Base-by-base conservation (phyloP, 129 eudicot genomes). In the Ambrosia artemisiifolia region DNA sequence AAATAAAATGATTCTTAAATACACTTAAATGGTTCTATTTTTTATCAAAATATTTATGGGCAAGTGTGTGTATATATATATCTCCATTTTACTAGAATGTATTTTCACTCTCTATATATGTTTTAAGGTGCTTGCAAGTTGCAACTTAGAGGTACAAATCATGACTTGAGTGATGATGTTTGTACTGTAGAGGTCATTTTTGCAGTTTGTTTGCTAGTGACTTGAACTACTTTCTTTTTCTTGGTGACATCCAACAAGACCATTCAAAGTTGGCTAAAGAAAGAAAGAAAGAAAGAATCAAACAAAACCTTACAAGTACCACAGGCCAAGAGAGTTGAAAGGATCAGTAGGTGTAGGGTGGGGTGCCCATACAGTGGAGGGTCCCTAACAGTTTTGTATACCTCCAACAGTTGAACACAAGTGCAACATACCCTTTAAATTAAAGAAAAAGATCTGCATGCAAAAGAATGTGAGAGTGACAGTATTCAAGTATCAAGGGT, bases 401-500 rank as follows among this genome's bases (percentile, higher is more conserved):
- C 65, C 46, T 69, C 18, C 70, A 62, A 63, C 68, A 28, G 19
- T 61, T 61, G 19, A 17, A 61, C 61, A 36, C 1, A 36, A 36
- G 8, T 36, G 42, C 42, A 62, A 67, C 49, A 16, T 75, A 68
- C 49, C 80, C 80, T 59, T 48, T 70, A 54, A 36, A 62, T 49
- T 50, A 78, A 63, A 78, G 62, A 51, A 70, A 70, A 42, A 71
- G 50, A 63, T 7, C 48, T 71, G 59, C 67, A 78, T 61, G 65
- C 49, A 76, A 78, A 78, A 78, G 82, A 64, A 53, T 14, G 47
- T 78, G 82, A 78, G 77, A 63, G 57, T 78, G 77, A 70, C 65
- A 32, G 40, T 71, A 36, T 51, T 70, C 32, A 70, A 78, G 72
- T 78, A 48, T 63, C 67, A 33, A 70, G 82, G 77, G 70, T 50